Percentiles rank a stretch among this genome's conserved stretches.
Conservation (phyloP, 192 early-diverging fungal genomes). For the Backusella mclennaniae region DNA sequence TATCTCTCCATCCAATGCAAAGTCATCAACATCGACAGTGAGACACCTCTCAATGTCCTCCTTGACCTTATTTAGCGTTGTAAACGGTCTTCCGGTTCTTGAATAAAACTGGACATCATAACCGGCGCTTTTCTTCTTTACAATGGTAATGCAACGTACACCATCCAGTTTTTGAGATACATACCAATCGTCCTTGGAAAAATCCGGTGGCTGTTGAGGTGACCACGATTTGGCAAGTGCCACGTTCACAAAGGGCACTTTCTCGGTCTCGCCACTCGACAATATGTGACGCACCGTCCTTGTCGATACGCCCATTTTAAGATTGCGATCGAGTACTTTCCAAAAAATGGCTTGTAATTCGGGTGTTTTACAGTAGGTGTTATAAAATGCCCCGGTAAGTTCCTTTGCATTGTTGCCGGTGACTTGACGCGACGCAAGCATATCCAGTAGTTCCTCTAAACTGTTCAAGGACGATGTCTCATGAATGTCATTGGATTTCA, state of each 20-base stretch:
- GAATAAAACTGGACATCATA: constrained; percentile 37
- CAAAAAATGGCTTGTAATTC: constrained; percentile 26
- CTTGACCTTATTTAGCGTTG: constrained; percentile 25
- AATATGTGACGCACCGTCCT: constrained; percentile 14
- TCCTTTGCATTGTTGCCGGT: constrained; percentile 22
- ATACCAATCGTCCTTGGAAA: constrained; percentile 27
- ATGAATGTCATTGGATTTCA: background rate
- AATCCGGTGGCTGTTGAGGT: background rate
- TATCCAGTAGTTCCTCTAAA: constrained; percentile 15
- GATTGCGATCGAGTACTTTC: constrained; percentile 32
- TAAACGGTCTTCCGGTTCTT: constrained; percentile 38
- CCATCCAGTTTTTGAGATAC: constrained; percentile 53
- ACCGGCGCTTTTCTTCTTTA: constrained; percentile 2
- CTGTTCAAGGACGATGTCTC: background rate
- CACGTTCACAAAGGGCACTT: background rate
- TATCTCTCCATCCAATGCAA: constrained; percentile 52
- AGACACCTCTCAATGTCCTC: background rate
- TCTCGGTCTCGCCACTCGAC: background rate
- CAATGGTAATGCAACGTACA: constrained; percentile 44
- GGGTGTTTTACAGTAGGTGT: constrained; percentile 9
- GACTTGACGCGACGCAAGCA: constrained; percentile 21
- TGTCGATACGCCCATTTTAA: constrained; percentile 34
- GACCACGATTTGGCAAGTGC: constrained; percentile 22
- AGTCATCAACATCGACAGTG: background rate
- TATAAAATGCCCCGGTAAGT: constrained; percentile 11